Percentiles rank a stretch among this genome's conserved stretches.
These are phyloP conservation scores for Gomphus bonarii DNA, from an alignment of 1,284 basidiomycete genomes.

Conservation along the genomic window DNA sequence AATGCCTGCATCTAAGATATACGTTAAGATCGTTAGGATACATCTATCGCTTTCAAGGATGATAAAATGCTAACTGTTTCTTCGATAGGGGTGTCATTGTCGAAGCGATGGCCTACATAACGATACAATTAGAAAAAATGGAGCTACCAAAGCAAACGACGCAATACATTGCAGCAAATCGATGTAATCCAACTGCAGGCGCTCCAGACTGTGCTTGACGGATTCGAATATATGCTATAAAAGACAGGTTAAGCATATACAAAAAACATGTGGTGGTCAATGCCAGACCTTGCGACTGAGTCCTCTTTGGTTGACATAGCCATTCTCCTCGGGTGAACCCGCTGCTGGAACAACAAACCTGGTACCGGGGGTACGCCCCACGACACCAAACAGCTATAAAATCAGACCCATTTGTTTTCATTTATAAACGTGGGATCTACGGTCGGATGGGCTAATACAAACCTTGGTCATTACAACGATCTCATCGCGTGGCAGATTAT, in stretches of 20 bases:
- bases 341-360: neutral
- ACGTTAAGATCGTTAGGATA: conserved; percentile 36
- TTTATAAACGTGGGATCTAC: too few relatives aligned
- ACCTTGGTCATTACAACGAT: conserved; percentile 76
- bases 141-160: conserved; percentile 31
- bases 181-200: conserved; percentile 61
- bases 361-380: neutral
- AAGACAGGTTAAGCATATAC: neutral
- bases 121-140: conserved; percentile 2
- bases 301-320: conserved; percentile 30
- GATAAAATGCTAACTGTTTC: conserved; percentile 28
- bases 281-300: conserved; percentile 26
- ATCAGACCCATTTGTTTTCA: too few relatives aligned
- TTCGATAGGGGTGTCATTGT: conserved; percentile 46
- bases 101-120: conserved; percentile 45
- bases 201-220: conserved; percentile 52
- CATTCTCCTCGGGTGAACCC: conserved; percentile 15
- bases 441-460: neutral
- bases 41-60: neutral
- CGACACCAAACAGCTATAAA: conserved; percentile 9
- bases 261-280: neutral
- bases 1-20: conserved; percentile 43
- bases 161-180: conserved; percentile 50
- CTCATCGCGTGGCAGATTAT: conserved; percentile 60
- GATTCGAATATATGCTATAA: conserved; percentile 61